Conservation (phyloP, 805 yeast genomes). For the Myxozyma vanderwaltii region DNA sequence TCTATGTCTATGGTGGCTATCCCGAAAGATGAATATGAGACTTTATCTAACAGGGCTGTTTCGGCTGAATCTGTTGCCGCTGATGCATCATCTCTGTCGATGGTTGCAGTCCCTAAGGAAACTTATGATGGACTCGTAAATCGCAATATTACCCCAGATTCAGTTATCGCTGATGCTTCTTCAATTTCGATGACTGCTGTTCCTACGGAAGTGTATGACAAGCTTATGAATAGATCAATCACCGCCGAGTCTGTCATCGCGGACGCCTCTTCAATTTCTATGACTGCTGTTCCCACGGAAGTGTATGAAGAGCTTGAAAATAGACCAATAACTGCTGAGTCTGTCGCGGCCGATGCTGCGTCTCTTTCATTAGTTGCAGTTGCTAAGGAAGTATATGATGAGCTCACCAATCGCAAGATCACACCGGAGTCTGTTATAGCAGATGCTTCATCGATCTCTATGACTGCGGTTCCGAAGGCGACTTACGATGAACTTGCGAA, state of each 20-base stretch:
- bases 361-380: conserved; percentile 1
- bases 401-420: conserved; percentile 1
- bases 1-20: conserved; percentile 32
- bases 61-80: conserved; percentile 14
- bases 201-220: conserved; percentile 23
- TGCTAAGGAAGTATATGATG: neutral
- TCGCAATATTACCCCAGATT: neutral
- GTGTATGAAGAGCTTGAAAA: neutral
- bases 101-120: conserved; percentile 29
- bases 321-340: neutral
- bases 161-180: conserved; percentile 26
- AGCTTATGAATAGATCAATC: neutral
- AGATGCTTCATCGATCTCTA: conserved; percentile 15
- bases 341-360: conserved; percentile 9
- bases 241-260: conserved; percentile 16
- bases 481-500: conserved; percentile 35
- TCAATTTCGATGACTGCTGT: conserved; percentile 17
- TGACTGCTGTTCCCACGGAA: conserved; percentile 1
- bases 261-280: conserved; percentile 5
- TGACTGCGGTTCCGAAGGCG: conserved; percentile 29
- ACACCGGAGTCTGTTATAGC: conserved; percentile 15
- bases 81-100: conserved; percentile 9
- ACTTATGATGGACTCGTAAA: conserved; percentile 13
- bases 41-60: neutral
- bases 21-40: conserved; percentile 15